phyloP scores from a whole-genome alignment of 768 basidiomycete species.

The Leccinum longicurvipes region DNA sequence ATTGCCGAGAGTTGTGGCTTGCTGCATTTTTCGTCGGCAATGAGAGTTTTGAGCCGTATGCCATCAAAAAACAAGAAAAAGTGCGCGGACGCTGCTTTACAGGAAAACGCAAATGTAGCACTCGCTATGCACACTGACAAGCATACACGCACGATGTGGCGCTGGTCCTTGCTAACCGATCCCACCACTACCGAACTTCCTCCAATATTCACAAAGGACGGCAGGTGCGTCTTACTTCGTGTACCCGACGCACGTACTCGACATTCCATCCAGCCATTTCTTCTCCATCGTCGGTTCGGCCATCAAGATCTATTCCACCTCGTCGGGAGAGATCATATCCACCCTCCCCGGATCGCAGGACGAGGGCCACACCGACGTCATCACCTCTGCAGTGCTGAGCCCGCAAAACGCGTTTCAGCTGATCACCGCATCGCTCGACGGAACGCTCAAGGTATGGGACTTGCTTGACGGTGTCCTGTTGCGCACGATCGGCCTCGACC shows the following conservation, averaged over 20 bases:
- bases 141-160: conserved; percentile 41
- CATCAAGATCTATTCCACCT: conserved; percentile 81
- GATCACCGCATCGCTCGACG: conserved; percentile 80
- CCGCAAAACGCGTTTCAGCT: conserved; percentile 89
- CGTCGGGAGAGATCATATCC: conserved; percentile 76
- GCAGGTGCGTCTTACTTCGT: conserved; percentile 51
- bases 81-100: conserved; percentile 39
- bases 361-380: conserved; percentile 41
- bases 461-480: conserved; percentile 81
- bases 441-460: conserved; percentile 90
- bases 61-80: conserved; percentile 44
- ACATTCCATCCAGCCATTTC: conserved; percentile 62
- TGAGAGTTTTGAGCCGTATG: conserved; percentile 18
- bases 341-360: conserved; percentile 61
- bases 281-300: conserved; percentile 80
- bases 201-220: conserved; percentile 85
- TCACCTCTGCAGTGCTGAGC: conserved; percentile 75
- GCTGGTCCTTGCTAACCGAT: conserved; percentile 73
- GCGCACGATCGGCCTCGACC: conserved; percentile 65
- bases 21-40: conserved; percentile 21
- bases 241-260: conserved; percentile 11
- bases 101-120: conserved; percentile 13
- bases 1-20: conserved; percentile 23
- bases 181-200: conserved; percentile 59
- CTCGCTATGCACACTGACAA: no score